phyloP scores from a whole-genome alignment of 768 basidiomycete species.

The Pholiota molesta region DNA sequence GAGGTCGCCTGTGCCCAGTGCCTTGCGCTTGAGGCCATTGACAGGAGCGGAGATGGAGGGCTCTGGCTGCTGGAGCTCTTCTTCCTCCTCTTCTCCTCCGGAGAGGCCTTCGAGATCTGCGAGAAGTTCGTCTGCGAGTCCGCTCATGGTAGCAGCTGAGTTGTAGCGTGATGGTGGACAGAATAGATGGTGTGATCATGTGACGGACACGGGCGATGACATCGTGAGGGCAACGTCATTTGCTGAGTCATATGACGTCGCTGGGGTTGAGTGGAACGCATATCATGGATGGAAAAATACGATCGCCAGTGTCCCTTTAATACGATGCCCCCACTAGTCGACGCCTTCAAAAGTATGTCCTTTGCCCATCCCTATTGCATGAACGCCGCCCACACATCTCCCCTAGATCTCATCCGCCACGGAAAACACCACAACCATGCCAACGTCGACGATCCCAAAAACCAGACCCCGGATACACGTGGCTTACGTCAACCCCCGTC shows the following conservation, averaged over 20 bases:
- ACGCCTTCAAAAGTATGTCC: constrained; percentile 83
- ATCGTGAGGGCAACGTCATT: constrained; percentile 5
- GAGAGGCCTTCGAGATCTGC: constrained; percentile 91
- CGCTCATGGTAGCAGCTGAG: too few relatives aligned
- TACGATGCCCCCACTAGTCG: constrained; percentile 64
- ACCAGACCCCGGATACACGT: constrained; percentile 32
- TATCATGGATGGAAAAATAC: constrained; percentile 8
- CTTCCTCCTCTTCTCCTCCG: constrained; percentile 57
- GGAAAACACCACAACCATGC: constrained; percentile 61
- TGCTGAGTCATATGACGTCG: constrained; percentile 24
- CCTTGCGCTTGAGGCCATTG: constrained; percentile 66
- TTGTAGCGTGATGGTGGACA: not conserved
- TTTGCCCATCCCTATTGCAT: constrained; percentile 15
- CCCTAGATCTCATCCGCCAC: constrained; percentile 78
- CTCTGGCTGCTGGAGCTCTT: constrained; percentile 25
- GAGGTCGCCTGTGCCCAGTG: constrained; percentile 31
- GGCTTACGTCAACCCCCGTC: constrained; percentile 33
- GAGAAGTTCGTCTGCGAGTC: constrained; percentile 89
- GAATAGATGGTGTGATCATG: not conserved
- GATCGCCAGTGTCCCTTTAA: constrained; percentile 22
- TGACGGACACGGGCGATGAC: not conserved
- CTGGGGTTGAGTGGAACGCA: constrained; percentile 13
- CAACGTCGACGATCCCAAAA: constrained; percentile 27
- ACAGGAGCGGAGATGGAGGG: constrained; percentile 12
- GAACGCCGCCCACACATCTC: constrained; percentile 14